Evolutionary conservation across 1,284 basidiomycete species (phyloP), one percentile per base, ranked within the genome.

Genomic region (Malassezia brasiliensis): DNA sequence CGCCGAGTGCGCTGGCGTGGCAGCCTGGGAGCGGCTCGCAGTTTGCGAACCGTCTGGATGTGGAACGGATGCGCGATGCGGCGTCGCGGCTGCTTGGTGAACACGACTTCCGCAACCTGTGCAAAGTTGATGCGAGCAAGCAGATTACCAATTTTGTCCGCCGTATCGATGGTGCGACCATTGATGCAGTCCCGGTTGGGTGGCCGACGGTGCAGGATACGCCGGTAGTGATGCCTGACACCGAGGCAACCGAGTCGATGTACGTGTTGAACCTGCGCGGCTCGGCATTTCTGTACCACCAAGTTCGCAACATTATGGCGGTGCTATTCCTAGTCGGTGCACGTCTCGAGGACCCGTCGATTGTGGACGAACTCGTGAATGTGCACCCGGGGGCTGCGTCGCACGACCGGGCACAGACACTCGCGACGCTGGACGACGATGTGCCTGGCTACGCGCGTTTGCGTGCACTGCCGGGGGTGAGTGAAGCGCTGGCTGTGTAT

Each of bases 51-150:
- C 46, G 61, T 1, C 39, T 74, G 28, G 64, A 74, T 41, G 56
- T 74, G 22, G 52, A 32, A 70, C 80, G 79, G 31, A 98, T 98
- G 91, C 80, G 81, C 56, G 79, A 82, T 37, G 91, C 83, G 0
- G 88, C 89, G 0, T 60, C 77, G 1, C 77, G 81, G 1, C 79
- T 98, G 32, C 73, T 90, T 11, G 94, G 93, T 40, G 85, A 88
- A 62, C 90, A 96, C 77, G 94, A 99, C 77, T 96, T 96, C 72
- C 82, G 91, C 6, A 96, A 98, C 72, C 79, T 96, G 42, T 96
- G 89, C 79, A 93, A 90, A 75, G 77, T 96, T n/a, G 93, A 98
- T 74, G 82, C 89, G 0, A 81, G 82, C 56, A 98, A 98, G 76
- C 93, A 96, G 77, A 86, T 96, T 62, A 84, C 85, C 20, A 82